These are phyloP conservation scores for Arachis stenosperma DNA, from an alignment of 306 rosid species.

Conservation along the genomic window DNA sequence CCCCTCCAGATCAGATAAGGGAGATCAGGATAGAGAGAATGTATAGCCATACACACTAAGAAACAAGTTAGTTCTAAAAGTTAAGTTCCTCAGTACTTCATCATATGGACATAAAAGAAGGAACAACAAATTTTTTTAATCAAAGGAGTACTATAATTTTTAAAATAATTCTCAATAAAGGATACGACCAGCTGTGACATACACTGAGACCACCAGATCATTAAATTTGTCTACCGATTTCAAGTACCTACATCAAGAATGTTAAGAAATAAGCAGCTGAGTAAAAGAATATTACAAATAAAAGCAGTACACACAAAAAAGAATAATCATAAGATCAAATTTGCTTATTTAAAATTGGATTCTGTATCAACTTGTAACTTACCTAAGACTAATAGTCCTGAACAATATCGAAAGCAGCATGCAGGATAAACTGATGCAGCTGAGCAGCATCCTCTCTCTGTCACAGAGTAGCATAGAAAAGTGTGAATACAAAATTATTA, in stretches of 20 bases:
- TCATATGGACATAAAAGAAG: background rate
- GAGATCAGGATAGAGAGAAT: slow-evolving; percentile 22
- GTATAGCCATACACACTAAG: slow-evolving; percentile 13
- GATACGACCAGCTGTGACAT: slow-evolving; percentile 99
- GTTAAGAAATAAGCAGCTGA: slow-evolving; percentile 12
- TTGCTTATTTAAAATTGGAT: background rate
- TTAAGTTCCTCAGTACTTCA: slow-evolving; percentile 7
- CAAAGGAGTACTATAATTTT: background rate
- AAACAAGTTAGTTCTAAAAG: slow-evolving; percentile 16
- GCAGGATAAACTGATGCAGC: slow-evolving; percentile 93
- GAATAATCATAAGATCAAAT: background rate
- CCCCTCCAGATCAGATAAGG: background rate
- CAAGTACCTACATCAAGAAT: slow-evolving; percentile 75
- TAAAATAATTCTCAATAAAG: slow-evolving; percentile 44
- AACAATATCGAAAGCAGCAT: slow-evolving; percentile 92
- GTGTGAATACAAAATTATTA: too few species aligned
- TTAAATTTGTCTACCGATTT: slow-evolving; percentile 91
- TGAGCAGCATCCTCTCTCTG: slow-evolving; percentile 98
- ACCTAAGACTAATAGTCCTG: slow-evolving; percentile 99
- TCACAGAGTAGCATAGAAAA: slow-evolving; percentile 28
- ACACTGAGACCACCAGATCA: slow-evolving; percentile 90
- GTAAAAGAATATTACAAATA: slow-evolving; percentile 18
- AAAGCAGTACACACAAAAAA: background rate
- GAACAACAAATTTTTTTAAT: too few species aligned
- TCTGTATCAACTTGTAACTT: slow-evolving; percentile 31